Evolutionary conservation across 257 asterid genomes (phyloP), one percentile per base, ranked within the genome.

Genomic region (Ligustrum vulgare): DNA sequence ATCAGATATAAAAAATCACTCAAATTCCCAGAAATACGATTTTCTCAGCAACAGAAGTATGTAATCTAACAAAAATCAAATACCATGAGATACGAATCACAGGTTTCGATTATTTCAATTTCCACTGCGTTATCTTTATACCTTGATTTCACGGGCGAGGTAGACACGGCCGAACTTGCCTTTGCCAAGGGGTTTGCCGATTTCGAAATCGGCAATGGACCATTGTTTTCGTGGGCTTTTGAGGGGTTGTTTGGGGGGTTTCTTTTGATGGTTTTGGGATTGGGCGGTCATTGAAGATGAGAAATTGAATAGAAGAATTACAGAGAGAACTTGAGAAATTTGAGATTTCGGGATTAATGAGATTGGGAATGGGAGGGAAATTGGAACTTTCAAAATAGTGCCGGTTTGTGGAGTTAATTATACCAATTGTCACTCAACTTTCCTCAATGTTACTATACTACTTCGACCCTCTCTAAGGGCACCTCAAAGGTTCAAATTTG

Each of bases 91-190:
- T 9, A 9, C 15, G 4, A 41, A 41, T 41, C 47, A 10, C 47
- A 41, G 10, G 11, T 10, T 9, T 41, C 47, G 15, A 41, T 41
- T 41, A 41, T 2, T 49, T 13, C 22, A 3, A 18, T 49, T 49
- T 49, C 7, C n/a, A 16, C 20, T 49, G 20, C 22, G 15, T 49
- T 13, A 23, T 10, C 9, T 13, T 18, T 13, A 34, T 37, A 89
- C 98, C 96, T 93, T 80, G 86, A 83, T 60, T 89, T 95, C 97
- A 32, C 98, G 99, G 66, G 97, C 97, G 75, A 95, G 94, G 83
- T 95, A 95, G 49, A 95, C 97, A 34, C 98, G 90, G 74, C 98
- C 98, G 84, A 93, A 93, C 80, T 91, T 93, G 60, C 98, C 99
- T 75, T 81, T 91, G 67, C 98, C 99, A 37, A 95, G 89, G 69